Conservation (phyloP, 2,329 filamentous ascomycete species). For the Cladosporium colombiae region DNA sequence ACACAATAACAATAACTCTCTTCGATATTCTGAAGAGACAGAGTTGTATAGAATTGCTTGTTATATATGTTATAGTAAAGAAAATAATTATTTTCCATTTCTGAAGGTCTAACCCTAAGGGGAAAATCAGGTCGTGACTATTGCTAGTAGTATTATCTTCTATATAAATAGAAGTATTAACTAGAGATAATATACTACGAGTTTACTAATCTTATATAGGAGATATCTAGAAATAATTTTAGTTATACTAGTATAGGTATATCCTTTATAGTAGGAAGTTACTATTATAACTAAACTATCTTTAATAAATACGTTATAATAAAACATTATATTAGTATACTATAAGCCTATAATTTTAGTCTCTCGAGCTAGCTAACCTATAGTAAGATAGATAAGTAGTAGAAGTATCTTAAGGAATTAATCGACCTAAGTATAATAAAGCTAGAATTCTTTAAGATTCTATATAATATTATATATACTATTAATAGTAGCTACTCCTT, state of each 20-base stretch:
- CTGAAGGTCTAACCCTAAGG: no score
- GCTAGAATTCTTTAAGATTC: conserved; percentile 13
- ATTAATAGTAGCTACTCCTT: no score
- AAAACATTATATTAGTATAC: conserved; percentile 12
- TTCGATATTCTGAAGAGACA: no score
- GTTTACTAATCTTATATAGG: conserved; percentile 30
- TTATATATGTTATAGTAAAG: no score
- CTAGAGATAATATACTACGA: conserved; percentile 29
- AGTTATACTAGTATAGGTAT: conserved; percentile 22
- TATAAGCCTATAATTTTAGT: conserved; percentile 27
- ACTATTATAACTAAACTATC: conserved; percentile 30
- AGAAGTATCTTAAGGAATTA: no score
- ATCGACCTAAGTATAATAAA: no score
- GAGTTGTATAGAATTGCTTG: no score
- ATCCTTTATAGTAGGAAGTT: conserved; percentile 31
- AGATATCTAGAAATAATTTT: conserved; percentile 35
- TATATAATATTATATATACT: background rate
- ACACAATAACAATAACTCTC: no score
- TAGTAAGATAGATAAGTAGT: no score
- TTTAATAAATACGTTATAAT: conserved; percentile 31
- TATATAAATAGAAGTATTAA: conserved; percentile 22
- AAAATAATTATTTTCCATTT: no score
- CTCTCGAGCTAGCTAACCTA: conserved; percentile 22
- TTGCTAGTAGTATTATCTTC: conserved; percentile 5
- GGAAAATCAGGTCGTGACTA: no score